These are phyloP conservation scores for Pseudophaeomoniella oleicola DNA, from an alignment of 2,329 filamentous ascomycete species.

Conservation along the genomic window DNA sequence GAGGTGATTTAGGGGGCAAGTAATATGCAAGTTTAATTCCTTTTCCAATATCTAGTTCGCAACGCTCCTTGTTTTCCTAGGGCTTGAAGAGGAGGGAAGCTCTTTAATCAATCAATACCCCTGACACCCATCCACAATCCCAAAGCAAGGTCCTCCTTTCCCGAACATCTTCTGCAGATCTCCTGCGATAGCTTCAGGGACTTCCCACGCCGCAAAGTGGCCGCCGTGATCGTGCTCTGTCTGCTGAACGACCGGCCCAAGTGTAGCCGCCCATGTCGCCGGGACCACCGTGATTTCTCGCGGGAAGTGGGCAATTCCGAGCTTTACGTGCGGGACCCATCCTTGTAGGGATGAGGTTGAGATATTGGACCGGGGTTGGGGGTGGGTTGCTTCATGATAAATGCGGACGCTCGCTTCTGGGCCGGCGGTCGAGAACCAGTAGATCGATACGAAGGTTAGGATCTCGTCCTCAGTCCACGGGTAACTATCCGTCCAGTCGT, in stretches of 20 bases:
- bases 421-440: slow-evolving; percentile 55
- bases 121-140: slow-evolving; percentile 17
- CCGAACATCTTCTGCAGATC: slow-evolving; percentile 35
- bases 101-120: slow-evolving; percentile 15
- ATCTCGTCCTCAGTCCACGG: slow-evolving; percentile 65
- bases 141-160: slow-evolving; percentile 22
- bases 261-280: slow-evolving; percentile 30
- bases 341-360: slow-evolving; percentile 2
- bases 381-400: slow-evolving; percentile 49
- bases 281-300: slow-evolving; percentile 36
- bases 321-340: slow-evolving; percentile 33
- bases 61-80: too few species aligned
- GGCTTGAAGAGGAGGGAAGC: background rate
- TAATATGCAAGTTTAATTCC: too few species aligned
- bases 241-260: slow-evolving; percentile 37
- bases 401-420: slow-evolving; percentile 48
- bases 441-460: slow-evolving; percentile 59
- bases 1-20: too few species aligned
- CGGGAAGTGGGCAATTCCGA: slow-evolving; percentile 38
- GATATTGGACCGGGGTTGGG: slow-evolving; percentile 6
- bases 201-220: slow-evolving; percentile 40
- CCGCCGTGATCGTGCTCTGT: slow-evolving; percentile 27
- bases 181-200: slow-evolving; percentile 27
- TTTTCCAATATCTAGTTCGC: too few species aligned
- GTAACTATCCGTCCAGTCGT: slow-evolving; percentile 61